Percentiles rank a stretch among this genome's conserved stretches.
Evolutionary conservation across 257 asterid species (phyloP).

Genomic region (Nicotiana attenuata): DNA sequence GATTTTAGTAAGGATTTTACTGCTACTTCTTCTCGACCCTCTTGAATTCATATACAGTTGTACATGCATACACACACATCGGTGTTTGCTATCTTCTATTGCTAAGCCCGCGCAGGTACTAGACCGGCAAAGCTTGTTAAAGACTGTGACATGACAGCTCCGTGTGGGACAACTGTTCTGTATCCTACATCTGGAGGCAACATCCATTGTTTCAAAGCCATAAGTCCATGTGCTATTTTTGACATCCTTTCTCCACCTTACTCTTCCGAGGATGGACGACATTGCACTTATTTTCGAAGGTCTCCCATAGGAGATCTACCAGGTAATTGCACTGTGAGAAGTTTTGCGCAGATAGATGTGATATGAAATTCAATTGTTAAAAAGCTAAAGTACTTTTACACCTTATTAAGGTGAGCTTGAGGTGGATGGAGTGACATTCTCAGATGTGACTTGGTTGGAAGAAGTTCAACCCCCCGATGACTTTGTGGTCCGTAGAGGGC

Average conservation of each 20-base stretch:
- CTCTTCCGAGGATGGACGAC: constrained; percentile 85
- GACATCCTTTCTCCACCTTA: constrained; percentile 98
- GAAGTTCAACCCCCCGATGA: constrained; percentile 87
- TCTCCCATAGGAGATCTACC: constrained; percentile 63
- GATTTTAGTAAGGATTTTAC: neutral
- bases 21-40: neutral
- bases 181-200: constrained; percentile 89
- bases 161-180: constrained; percentile 79
- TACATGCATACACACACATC: neutral
- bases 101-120: constrained; percentile 39
- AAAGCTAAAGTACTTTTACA: neutral
- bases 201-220: constrained; percentile 88
- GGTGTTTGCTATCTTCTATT: constrained; percentile 1
- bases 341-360: neutral
- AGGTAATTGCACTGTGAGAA: constrained; percentile 38
- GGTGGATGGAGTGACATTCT: constrained; percentile 59
- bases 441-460: constrained; percentile 87
- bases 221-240: constrained; percentile 89
- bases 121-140: constrained; percentile 70
- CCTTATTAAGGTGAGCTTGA: constrained; percentile 50
- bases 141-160: constrained; percentile 83
- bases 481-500: constrained; percentile 85
- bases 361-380: neutral
- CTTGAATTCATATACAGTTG: constrained; percentile 5
- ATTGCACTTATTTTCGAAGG: constrained; percentile 81